Percentiles rank a stretch among this genome's conserved stretches.
These are phyloP conservation scores for Pulveroboletus sp. DNA, from an alignment of 1,284 basidiomycete genomes.

Conservation along the genomic window DNA sequence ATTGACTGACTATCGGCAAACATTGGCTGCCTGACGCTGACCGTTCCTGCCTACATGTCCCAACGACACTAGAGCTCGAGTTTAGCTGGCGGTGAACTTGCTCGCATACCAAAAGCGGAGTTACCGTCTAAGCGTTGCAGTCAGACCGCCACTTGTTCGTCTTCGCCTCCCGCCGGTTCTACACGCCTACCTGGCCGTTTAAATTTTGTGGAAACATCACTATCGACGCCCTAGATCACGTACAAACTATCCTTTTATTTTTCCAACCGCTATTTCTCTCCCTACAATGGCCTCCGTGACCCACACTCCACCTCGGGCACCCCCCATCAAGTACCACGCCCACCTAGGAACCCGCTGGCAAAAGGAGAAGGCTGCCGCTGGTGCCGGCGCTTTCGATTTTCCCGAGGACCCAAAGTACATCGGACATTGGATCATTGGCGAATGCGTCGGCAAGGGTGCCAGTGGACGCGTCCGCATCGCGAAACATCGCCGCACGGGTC, in stretches of 20 bases:
- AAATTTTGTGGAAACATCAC: conserved; percentile 17
- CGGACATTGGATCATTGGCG: conserved; percentile 86
- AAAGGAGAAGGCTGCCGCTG: conserved; percentile 78
- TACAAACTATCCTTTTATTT: conserved; percentile 20
- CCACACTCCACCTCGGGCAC: conserved; percentile 63
- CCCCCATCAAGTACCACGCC: conserved; percentile 65
- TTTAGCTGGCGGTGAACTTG: too few species aligned
- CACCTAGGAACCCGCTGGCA: conserved; percentile 79
- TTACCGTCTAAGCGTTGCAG: neutral
- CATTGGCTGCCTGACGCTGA: too few species aligned
- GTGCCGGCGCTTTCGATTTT: conserved; percentile 65
- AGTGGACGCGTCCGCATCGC: conserved; percentile 96
- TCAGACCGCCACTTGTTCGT: neutral
- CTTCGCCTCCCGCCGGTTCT: conserved; percentile 6
- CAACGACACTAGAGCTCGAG: too few species aligned
- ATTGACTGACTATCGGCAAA: too few species aligned
- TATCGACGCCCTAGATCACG: conserved; percentile 7
- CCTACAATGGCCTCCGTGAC: conserved; percentile 44
- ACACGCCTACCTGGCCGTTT: neutral
- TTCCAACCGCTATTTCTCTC: neutral
- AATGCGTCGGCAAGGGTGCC: conserved; percentile 94
- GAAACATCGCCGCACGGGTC: conserved; percentile 83
- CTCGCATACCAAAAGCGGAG: conserved; percentile 14
- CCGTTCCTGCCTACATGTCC: too few species aligned
- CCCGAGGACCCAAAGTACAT: conserved; percentile 74